phyloP scores from a whole-genome alignment of 805 yeast genomes.

The Teunomyces lycoperdinae region DNA sequence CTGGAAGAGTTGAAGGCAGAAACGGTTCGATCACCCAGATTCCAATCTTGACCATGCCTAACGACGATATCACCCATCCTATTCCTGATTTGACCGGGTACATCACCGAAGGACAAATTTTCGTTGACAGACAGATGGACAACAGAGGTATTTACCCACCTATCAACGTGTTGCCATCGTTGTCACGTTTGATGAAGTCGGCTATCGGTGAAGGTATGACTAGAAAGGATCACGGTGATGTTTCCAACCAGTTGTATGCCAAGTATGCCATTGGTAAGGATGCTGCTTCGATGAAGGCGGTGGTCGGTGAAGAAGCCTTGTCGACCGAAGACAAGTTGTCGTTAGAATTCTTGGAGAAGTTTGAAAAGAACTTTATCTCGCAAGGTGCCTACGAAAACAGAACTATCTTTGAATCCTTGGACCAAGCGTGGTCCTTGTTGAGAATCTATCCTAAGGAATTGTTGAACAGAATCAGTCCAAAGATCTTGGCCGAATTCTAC shows the following conservation, averaged over 20 bases:
- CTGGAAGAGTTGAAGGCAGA: slow-evolving; percentile 99
- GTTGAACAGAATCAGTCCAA: slow-evolving; percentile 97
- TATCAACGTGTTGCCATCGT: slow-evolving; percentile 94
- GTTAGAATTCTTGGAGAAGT: slow-evolving; percentile 94
- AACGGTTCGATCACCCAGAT: slow-evolving; percentile 99
- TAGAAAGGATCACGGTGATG: slow-evolving; percentile 99
- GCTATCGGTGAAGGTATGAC: slow-evolving; percentile 99
- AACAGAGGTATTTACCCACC: slow-evolving; percentile 99
- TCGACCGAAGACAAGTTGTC: slow-evolving; percentile 97
- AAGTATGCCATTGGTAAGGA: slow-evolving; percentile 99
- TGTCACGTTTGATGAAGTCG: slow-evolving; percentile 97
- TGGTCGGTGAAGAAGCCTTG: slow-evolving; percentile 99
- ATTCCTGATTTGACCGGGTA: slow-evolving; percentile 99
- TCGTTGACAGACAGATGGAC: slow-evolving; percentile 91
- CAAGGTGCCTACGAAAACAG: slow-evolving; percentile 98
- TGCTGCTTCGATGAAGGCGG: slow-evolving; percentile 99
- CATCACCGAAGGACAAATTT: slow-evolving; percentile 98
- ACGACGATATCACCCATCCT: slow-evolving; percentile 99
- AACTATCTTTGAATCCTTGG: slow-evolving; percentile 90
- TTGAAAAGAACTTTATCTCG: slow-evolving; percentile 89
- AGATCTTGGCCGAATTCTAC: slow-evolving; percentile 91
- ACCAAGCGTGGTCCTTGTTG: slow-evolving; percentile 95
- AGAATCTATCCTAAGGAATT: slow-evolving; percentile 99
- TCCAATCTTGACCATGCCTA: slow-evolving; percentile 99
- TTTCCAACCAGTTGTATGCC: slow-evolving; percentile 97